Percentiles rank a stretch among this genome's conserved stretches.
Evolutionary conservation across 805 yeast species (phyloP).

Genomic region (Lachancea thermotolerans): DNA sequence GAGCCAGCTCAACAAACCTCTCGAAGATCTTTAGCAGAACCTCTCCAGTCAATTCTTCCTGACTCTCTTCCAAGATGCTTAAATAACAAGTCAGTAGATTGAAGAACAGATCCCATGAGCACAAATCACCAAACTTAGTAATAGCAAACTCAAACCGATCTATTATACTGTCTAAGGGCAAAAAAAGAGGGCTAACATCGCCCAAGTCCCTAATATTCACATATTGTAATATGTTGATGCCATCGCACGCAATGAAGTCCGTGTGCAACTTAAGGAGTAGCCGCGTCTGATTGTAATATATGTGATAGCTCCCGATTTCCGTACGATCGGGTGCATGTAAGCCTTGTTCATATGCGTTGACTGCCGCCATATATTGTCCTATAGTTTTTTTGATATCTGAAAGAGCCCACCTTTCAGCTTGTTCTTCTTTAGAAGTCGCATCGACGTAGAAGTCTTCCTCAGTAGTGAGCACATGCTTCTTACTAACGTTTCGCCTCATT

Average conservation of each 20-base stretch:
- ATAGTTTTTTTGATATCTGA: slow-evolving; percentile 29
- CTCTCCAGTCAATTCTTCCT: slow-evolving; percentile 11
- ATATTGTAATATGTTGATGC: slow-evolving; percentile 27
- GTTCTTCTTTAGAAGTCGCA: slow-evolving; percentile 28
- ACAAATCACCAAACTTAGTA: slow-evolving; percentile 10
- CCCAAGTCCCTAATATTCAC: slow-evolving; percentile 20
- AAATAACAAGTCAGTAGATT: slow-evolving; percentile 26
- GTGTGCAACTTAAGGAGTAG: slow-evolving; percentile 25
- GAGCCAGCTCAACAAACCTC: slow-evolving; percentile 15
- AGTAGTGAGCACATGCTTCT: slow-evolving; percentile 9
- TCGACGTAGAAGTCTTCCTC: slow-evolving; percentile 30
- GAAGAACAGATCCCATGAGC: slow-evolving; percentile 30
- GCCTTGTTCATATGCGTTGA: slow-evolving; percentile 31
- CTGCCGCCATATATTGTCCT: slow-evolving; percentile 23
- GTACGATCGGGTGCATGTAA: slow-evolving; percentile 22
- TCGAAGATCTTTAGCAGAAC: slow-evolving; percentile 14
- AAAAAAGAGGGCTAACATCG: slow-evolving; percentile 11
- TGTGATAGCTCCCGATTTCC: slow-evolving; percentile 31
- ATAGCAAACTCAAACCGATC: slow-evolving; percentile 19
- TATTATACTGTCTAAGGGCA: slow-evolving; percentile 16
- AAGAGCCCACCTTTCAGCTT: slow-evolving; percentile 32
- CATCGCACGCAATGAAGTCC: slow-evolving; percentile 26
- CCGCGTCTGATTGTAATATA: slow-evolving; percentile 27
- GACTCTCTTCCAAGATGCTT: slow-evolving; percentile 18
- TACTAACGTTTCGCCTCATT: neutral